phyloP scores from a whole-genome alignment of 2,329 filamentous ascomycete genomes.

The Aspergillus pseudonomiae region DNA sequence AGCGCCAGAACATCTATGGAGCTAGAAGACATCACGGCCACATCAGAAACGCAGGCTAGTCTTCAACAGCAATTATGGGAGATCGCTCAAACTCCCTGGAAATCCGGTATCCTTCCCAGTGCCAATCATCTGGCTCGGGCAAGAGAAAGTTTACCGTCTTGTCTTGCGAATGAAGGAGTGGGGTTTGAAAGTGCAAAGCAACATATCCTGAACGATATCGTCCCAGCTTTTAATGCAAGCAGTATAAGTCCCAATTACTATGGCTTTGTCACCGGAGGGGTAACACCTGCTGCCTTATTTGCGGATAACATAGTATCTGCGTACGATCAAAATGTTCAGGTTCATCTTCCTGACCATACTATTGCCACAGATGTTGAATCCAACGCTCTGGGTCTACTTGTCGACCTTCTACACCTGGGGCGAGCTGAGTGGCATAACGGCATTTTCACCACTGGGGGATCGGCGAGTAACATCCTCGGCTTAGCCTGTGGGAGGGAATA shows the following conservation, averaged over 20 bases:
- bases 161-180: conserved; percentile 32
- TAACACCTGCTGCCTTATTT: conserved; percentile 75
- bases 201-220: conserved; percentile 46
- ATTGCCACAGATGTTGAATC: conserved; percentile 78
- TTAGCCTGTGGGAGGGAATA: conserved; percentile 71
- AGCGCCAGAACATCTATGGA: conserved; percentile 15
- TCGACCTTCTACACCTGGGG: conserved; percentile 66
- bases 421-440: conserved; percentile 66
- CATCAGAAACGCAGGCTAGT: conserved; percentile 20
- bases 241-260: conserved; percentile 73
- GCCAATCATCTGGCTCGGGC: conserved; percentile 32
- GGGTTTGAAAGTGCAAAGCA: conserved; percentile 35
- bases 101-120: conserved; percentile 36
- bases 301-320: conserved; percentile 83
- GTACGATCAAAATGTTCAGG: conserved; percentile 81
- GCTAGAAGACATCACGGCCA: conserved; percentile 8
- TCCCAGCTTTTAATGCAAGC: conserved; percentile 65
- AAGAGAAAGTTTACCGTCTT: conserved; percentile 35
- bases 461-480: conserved; percentile 66
- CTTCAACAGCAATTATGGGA: conserved; percentile 36
- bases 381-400: conserved; percentile 68
- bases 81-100: conserved; percentile 31
- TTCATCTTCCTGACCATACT: conserved; percentile 77
- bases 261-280: conserved; percentile 85
- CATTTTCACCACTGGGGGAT: conserved; percentile 77